Conservation (phyloP, 768 basidiomycete species). For the Lactarius hatsudake region DNA sequence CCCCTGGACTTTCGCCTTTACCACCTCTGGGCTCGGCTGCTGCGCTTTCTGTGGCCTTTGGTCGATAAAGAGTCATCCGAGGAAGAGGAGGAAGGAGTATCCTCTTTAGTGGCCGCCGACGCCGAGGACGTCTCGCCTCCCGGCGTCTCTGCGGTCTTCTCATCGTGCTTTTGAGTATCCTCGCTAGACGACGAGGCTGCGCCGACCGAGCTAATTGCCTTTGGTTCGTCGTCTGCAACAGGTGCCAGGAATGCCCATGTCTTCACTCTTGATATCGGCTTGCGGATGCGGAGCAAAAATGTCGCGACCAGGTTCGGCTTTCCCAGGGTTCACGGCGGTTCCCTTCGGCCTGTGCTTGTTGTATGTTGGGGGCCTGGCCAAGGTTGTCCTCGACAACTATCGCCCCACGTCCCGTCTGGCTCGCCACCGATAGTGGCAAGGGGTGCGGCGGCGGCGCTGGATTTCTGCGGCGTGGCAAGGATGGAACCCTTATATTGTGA, state of each 20-base stretch:
- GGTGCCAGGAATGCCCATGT: not conserved
- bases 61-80: not conserved
- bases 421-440: constrained; percentile 52
- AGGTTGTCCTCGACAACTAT: constrained; percentile 51
- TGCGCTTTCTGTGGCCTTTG: not conserved
- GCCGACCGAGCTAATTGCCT: constrained; percentile 15
- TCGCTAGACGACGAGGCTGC: not conserved
- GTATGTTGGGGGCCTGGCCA: constrained; percentile 27
- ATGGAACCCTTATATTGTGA: constrained; percentile 46
- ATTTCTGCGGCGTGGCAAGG: constrained; percentile 40
- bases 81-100: not conserved
- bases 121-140: constrained; percentile 6
- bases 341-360: constrained; percentile 29
- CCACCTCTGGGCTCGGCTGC: not conserved
- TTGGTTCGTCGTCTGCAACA: constrained; percentile 14
- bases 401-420: constrained; percentile 50
- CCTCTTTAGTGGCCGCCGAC: constrained; percentile 1
- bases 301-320: constrained; percentile 71
- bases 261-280: constrained; percentile 49
- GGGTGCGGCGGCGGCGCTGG: constrained; percentile 31
- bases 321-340: constrained; percentile 45
- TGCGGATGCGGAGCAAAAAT: constrained; percentile 58
- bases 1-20: constrained; percentile 28
- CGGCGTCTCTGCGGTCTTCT: constrained; percentile 5
- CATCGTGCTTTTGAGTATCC: not conserved